Percentiles rank a stretch among this genome's conserved stretches.
Evolutionary conservation across 148 eudicot species (phyloP).

Genomic region (Linanthus parryae): DNA sequence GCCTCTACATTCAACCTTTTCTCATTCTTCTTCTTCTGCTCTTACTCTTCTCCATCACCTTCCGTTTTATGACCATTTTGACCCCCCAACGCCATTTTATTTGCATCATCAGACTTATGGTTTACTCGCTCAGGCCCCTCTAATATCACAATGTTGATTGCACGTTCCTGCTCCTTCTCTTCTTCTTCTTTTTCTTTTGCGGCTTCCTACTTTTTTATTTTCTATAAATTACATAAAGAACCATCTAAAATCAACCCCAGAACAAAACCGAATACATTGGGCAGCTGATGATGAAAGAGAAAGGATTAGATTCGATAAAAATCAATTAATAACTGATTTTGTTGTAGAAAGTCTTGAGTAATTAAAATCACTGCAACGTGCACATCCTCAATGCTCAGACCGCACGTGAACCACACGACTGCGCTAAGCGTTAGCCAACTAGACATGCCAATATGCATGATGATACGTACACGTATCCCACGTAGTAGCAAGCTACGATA

Average conservation of each 20-base stretch:
- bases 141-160: constrained; percentile 19
- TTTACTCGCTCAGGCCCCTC: constrained; percentile 27
- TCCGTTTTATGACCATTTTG: too few relatives aligned
- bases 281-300: constrained; percentile 19
- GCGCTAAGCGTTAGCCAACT: constrained; percentile 56
- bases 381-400: constrained; percentile 34
- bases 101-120: too few relatives aligned
- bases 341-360: not conserved
- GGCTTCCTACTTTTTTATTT: constrained; percentile 7
- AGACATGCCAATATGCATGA: constrained; percentile 70
- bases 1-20: too few relatives aligned
- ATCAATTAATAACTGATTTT: not conserved
- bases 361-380: constrained; percentile 40
- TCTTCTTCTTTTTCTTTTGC: constrained; percentile 11
- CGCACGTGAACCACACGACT: constrained; percentile 56
- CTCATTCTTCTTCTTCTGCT: too few relatives aligned
- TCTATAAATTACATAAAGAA: constrained; percentile 34
- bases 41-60: too few relatives aligned
- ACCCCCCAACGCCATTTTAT: too few relatives aligned
- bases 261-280: constrained; percentile 43
- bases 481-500: too few relatives aligned
- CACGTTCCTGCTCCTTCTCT: constrained; percentile 21
- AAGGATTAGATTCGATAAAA: too few relatives aligned
- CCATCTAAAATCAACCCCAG: constrained; percentile 48
- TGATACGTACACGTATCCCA: too few relatives aligned